Percentiles rank a stretch among this genome's conserved stretches.
phyloP scores from a whole-genome alignment of 176 grass and related monocot genomes.

The Otatea glauca region DNA sequence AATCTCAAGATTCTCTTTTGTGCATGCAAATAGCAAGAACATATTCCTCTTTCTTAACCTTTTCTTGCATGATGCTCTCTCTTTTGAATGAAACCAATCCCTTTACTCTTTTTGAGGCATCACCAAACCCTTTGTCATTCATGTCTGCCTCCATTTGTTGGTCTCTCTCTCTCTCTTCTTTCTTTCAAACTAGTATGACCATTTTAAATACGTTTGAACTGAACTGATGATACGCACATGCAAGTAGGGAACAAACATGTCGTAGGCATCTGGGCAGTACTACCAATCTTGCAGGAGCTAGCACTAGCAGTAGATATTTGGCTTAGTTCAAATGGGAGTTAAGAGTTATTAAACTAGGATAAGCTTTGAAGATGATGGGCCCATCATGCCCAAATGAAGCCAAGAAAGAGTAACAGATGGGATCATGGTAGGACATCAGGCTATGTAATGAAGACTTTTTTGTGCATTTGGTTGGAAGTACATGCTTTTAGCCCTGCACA shows the following conservation, averaged over 20 bases:
- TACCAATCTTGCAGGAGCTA: background rate
- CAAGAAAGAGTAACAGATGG: conserved; percentile 34
- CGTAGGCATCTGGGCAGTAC: conserved; percentile 27
- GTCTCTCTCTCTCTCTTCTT: background rate
- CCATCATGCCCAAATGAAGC: conserved; percentile 47
- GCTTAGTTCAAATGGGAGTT: conserved; percentile 26
- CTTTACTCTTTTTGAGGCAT: conserved; percentile 23
- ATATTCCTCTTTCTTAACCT: conserved; percentile 24
- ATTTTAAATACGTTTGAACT: conserved; percentile 48
- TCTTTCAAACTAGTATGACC: background rate
- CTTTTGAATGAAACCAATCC: conserved; percentile 13
- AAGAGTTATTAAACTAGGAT: conserved; percentile 19
- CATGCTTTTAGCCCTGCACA: conserved; percentile 33
- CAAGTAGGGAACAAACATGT: conserved; percentile 46
- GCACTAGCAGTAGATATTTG: background rate
- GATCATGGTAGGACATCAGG: conserved; percentile 29
- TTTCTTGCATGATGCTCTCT: background rate
- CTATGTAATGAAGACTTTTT: conserved; percentile 31
- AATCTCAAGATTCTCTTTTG: conserved; percentile 27
- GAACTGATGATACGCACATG: conserved; percentile 39
- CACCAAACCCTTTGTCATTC: conserved; percentile 30
- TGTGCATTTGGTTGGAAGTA: conserved; percentile 42
- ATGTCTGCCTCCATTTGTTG: background rate
- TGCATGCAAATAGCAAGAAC: conserved; percentile 25
- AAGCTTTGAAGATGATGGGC: conserved; percentile 13